Base-by-base conservation (phyloP, 2,329 filamentous ascomycete genomes). In the Atkinsonella texensis region DNA sequence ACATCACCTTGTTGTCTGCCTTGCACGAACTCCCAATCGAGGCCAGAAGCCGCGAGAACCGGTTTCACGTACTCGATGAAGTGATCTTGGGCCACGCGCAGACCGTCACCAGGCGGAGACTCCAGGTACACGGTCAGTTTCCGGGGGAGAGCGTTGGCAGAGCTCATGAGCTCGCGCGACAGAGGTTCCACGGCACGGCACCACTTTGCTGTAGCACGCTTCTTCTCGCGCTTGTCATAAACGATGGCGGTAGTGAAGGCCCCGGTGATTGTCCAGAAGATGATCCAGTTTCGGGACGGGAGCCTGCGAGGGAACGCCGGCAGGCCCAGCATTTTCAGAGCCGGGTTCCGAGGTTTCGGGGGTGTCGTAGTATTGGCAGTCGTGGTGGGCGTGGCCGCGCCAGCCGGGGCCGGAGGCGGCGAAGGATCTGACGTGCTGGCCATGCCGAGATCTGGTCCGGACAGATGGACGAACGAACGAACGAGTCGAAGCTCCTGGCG, bases 61-160 rank as follows among this genome's bases (percentile, higher is more conserved):
- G 93, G 93, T 74, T 97, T 97, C 43, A 96, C 80, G 64, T 96
- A 98, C 66, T 95, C 88, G 62, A 89, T 84, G 68, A 95, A 98
- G 69, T 97, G 90, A 59, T 97, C 89, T 60, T 95, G 85, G n/a
- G 90, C 87, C 42, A 80, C 70, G 52, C 89, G 80, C 50, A 97
- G 71, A 5, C 88, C 85, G 68, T 97, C 91, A 12, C 85, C 88
- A 0, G 93, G 93, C 6, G 93, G 90, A 4, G 86, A 84, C 55
- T 87, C 82, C 50, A 98, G 75, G 67, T 88, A 93, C 52, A 98
- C 79, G 39, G 89, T 93, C 56, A 98, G 74, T 63, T 85, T 89
- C 54, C 93, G 83, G 46, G 88, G 87, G 65, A 95, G 80, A 59
- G 84, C 78, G 59, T 80, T 84, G 33, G 85, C 71, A 56, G 70